Conservation (phyloP, 192 early-diverging fungal species). For the Coemansia guatemalensis region DNA sequence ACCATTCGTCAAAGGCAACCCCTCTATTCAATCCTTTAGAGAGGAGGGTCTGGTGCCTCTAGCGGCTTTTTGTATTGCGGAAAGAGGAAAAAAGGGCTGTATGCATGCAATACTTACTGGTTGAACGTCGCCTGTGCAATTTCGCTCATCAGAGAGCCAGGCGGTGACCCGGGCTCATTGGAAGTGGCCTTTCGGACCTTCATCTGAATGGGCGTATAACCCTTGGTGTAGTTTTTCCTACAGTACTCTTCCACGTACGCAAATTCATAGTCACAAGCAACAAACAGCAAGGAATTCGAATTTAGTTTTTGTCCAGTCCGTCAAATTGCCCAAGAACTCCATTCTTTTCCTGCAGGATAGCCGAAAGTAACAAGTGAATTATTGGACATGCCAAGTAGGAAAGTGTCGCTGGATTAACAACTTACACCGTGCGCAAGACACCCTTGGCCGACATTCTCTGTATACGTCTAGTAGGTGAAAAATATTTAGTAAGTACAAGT, state of each 20-base stretch:
- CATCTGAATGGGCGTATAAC: slow-evolving; percentile 89
- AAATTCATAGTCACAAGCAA: background rate
- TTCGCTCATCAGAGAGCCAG: slow-evolving; percentile 75
- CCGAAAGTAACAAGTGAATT: background rate
- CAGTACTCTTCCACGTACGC: background rate
- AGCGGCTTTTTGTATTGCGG: too few relatives aligned
- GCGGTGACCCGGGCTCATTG: slow-evolving; percentile 76
- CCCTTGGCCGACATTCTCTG: slow-evolving; percentile 32
- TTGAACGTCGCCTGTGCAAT: slow-evolving; percentile 83
- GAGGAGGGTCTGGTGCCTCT: too few relatives aligned
- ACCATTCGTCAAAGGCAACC: background rate
- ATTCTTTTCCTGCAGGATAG: background rate
- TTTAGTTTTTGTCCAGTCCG: slow-evolving; percentile 1
- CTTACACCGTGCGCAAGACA: slow-evolving; percentile 46
- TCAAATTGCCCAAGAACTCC: background rate
- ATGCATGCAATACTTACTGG: slow-evolving; percentile 61
- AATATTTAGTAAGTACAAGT: slow-evolving; percentile 18
- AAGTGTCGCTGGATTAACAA: slow-evolving; percentile 3
- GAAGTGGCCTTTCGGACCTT: slow-evolving; percentile 86
- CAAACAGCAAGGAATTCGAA: background rate
- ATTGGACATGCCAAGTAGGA: background rate
- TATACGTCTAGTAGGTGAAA: slow-evolving; percentile 21
- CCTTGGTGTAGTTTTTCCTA: slow-evolving; percentile 89
- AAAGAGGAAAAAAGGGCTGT: background rate
- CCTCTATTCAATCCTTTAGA: background rate